Evolutionary conservation across 345 rosid genomes (phyloP), one percentile per base, ranked within the genome.

Genomic region (Salix exigua): DNA sequence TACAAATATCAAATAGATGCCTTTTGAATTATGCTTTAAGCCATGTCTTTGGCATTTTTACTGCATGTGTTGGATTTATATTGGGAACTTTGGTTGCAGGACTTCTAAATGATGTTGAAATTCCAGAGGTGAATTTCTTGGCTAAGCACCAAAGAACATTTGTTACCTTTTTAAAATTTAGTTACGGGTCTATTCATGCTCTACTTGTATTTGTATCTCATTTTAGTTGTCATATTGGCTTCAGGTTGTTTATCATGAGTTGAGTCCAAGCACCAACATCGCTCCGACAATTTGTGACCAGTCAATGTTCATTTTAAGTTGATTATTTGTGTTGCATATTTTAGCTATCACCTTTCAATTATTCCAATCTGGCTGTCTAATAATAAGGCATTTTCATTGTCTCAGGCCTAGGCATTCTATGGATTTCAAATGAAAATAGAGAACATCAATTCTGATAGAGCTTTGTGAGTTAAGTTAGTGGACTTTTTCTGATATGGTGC

Each of bases 381-480:
- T 35, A 63, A 33, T 33, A 88, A 30, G 58, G 26, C 63, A 50
- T 83, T 33, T 19, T 70, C 30, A 5, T 68, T 65, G 37, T 85
- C 73, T 83, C 87, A 91, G 95, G 98, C 97, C 77, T 88, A 93
- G 38, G 97, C 97, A 51, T 92, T 94, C 84, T 94, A 92, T 73
- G 94, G 95, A 51, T 94, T 94, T 82, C 97, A 94, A 85, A 91
- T 33, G 37, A 33, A 33, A 19, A 94, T 92, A 93, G 97, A 94
- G 87, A 92, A 94, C 77, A 85, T 92, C 81, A 97, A 91, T 86
- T 92, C 97, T 16, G 98, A 97, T 94, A 88, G 30, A 81, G 77
- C 73, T 81, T 77, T 71, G 33, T 61, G 12, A 44, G 48, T 67
- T 46, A 55, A 51, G 60, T 67, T 80, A 25, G 35, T 31, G 48